Base-by-base conservation (phyloP, 208 protist species). In the Trypanosoma cruzi region DNA sequence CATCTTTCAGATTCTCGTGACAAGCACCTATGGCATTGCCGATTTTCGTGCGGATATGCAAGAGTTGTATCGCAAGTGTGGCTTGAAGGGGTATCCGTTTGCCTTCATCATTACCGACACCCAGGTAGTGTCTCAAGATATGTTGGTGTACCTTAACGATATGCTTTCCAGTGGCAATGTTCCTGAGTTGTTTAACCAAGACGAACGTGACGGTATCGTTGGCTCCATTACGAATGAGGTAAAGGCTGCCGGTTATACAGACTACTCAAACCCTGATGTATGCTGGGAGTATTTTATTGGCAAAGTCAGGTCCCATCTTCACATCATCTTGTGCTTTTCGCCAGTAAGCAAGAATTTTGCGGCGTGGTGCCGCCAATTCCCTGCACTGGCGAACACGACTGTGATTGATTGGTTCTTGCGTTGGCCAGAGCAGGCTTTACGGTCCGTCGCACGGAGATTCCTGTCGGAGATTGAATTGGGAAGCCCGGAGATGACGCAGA, bases 321-420 rank as follows among this genome's bases (percentile, higher is more conserved):
- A 99, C 87, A 90, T 99, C 53, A 90, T 99, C 54, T 83, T 99
- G 18, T 99, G 97, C 82, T 99, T 99, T 87, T 99, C 97, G 26
- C 98, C 98, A 6, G 98, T 99, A 52, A 96, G 98, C 71, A 98
- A 99, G 71, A 93, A 98, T 75, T 99, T 99, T 74, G 90, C 98
- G 29, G 62, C 87, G 48, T 98, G 98, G 86, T 98, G 94, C 72
- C 87, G 98, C 48, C 95, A 99, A 84, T 99, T 99, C 94, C 98
- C 98, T 36, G 97, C 98, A n/a, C 76, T 99, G 14, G 92, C 98
- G 32, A 99, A 98, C 81, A 98, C 95, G 31, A 99, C 97, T 24
- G 90, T 97, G 40, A 99, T 99, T 79, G 98, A 99, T 89, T 99
- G 98, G 98, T 99, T 99, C 90, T 94, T 99, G 64, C 85, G 85